Evolutionary conservation across 169 alveolate genomes (phyloP).

Genomic region (Plasmodium falciparum): DNA sequence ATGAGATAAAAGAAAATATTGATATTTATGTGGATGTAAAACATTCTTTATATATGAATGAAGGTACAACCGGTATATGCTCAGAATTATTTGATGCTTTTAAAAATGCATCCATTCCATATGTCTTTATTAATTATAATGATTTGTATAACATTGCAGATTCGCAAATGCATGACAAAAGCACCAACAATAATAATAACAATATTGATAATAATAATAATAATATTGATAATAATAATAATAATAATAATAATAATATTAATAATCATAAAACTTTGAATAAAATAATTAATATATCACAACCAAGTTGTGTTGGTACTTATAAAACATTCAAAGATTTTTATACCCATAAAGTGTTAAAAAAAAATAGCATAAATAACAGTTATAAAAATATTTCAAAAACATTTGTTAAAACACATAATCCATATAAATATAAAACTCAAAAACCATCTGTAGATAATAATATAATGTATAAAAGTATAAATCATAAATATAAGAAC

Average conservation of each 20-base stretch:
- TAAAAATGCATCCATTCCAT: slow-evolving; percentile 46
- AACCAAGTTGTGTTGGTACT: background rate
- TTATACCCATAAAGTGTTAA: background rate
- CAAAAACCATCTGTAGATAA: background rate
- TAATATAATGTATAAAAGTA: background rate
- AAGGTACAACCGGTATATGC: slow-evolving; percentile 34
- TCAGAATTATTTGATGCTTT: slow-evolving; percentile 60
- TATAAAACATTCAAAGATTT: background rate
- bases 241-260: too few species aligned
- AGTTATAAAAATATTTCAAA: slow-evolving; percentile 1
- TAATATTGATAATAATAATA: background rate
- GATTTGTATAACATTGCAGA: slow-evolving; percentile 67
- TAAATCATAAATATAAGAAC: slow-evolving; percentile 31
- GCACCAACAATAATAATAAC: background rate
- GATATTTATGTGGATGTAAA: slow-evolving; percentile 64
- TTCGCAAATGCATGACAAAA: slow-evolving; percentile 29
- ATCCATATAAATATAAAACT: background rate
- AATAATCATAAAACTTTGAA: too few species aligned
- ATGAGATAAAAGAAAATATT: slow-evolving; percentile 27
- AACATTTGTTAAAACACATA: background rate
- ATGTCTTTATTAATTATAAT: slow-evolving; percentile 63
- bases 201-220: background rate
- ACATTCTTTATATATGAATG: slow-evolving; percentile 66
- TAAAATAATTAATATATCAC: too few species aligned
- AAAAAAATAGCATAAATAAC: slow-evolving; percentile 3